Evolutionary conservation across 805 yeast genomes (phyloP).

Genomic region (Wickerhamiella allomyrinae): DNA sequence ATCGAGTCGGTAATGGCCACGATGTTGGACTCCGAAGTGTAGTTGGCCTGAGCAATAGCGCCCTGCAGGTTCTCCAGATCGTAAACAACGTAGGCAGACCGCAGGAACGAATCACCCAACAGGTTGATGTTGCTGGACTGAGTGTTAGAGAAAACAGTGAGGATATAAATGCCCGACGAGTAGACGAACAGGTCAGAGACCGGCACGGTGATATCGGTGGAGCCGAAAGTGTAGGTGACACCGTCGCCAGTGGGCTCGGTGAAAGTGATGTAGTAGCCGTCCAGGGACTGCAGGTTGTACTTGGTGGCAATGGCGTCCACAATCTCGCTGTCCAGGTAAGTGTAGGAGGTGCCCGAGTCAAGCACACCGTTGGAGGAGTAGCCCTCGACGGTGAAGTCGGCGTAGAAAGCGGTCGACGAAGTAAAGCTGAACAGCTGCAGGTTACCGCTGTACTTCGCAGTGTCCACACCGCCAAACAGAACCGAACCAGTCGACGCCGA

Average conservation of each 20-base stretch:
- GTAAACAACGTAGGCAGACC: slow-evolving; percentile 50
- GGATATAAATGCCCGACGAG: neutral
- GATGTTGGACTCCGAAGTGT: slow-evolving; percentile 18
- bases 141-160: slow-evolving; percentile 9
- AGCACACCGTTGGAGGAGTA: slow-evolving; percentile 17
- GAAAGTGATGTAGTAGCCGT: neutral
- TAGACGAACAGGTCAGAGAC: slow-evolving; percentile 18
- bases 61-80: slow-evolving; percentile 43
- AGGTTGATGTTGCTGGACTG: slow-evolving; percentile 16
- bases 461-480: slow-evolving; percentile 60
- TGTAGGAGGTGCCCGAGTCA: slow-evolving; percentile 41
- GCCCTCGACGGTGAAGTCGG: slow-evolving; percentile 10
- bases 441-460: slow-evolving; percentile 41
- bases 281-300: neutral
- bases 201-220: slow-evolving; percentile 15
- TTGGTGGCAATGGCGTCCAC: slow-evolving; percentile 10
- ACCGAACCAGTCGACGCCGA: slow-evolving; percentile 31
- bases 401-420: slow-evolving; percentile 11
- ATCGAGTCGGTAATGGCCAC: slow-evolving; percentile 18
- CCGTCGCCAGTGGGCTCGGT: neutral
- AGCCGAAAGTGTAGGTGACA: slow-evolving; percentile 12
- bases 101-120: slow-evolving; percentile 49
- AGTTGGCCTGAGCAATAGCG: slow-evolving; percentile 39
- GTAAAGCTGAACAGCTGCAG: slow-evolving; percentile 24
- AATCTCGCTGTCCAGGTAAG: slow-evolving; percentile 29